A percentile compares a stretch with the other conserved stretches of the same genome.
phyloP scores from a whole-genome alignment of 1,284 basidiomycete genomes.

The Pseudozyma thailandica region DNA sequence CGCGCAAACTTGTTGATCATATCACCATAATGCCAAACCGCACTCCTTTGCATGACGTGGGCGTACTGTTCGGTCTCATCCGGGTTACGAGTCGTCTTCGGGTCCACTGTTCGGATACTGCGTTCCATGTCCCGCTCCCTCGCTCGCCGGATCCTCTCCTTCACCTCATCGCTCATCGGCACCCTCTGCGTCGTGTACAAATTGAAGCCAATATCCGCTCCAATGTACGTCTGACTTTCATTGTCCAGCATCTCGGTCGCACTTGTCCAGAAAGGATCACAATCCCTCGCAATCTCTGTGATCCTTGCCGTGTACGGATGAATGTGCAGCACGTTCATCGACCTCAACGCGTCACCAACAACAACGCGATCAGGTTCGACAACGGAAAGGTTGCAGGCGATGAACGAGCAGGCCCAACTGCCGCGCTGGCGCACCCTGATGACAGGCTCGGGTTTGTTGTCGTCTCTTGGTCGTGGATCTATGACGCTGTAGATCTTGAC shows the following conservation, averaged over 20 bases:
- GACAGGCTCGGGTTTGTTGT: constrained; percentile 6
- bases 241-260: constrained; percentile 53
- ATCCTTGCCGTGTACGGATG: constrained; percentile 36
- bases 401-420: constrained; percentile 62
- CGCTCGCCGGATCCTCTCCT: constrained; percentile 36
- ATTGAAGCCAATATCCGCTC: constrained; percentile 65
- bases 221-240: constrained; percentile 57
- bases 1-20: constrained; percentile 60
- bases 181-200: constrained; percentile 60
- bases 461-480: constrained; percentile 18
- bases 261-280: constrained; percentile 66
- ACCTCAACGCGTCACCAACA: constrained; percentile 64
- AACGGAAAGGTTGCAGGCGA: constrained; percentile 55
- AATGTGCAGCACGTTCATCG: constrained; percentile 60
- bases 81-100: constrained; percentile 1
- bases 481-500: constrained; percentile 48
- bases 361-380: constrained; percentile 47
- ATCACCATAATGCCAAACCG: constrained; percentile 64
- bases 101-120: not conserved
- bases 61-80: constrained; percentile 21
- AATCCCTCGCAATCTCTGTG: constrained; percentile 59
- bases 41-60: constrained; percentile 59
- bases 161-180: constrained; percentile 31
- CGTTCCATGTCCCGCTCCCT: constrained; percentile 34
- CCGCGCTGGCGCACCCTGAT: constrained; percentile 36